Conservation (phyloP, 805 yeast species). For the Torulaspora microellipsoides region DNA sequence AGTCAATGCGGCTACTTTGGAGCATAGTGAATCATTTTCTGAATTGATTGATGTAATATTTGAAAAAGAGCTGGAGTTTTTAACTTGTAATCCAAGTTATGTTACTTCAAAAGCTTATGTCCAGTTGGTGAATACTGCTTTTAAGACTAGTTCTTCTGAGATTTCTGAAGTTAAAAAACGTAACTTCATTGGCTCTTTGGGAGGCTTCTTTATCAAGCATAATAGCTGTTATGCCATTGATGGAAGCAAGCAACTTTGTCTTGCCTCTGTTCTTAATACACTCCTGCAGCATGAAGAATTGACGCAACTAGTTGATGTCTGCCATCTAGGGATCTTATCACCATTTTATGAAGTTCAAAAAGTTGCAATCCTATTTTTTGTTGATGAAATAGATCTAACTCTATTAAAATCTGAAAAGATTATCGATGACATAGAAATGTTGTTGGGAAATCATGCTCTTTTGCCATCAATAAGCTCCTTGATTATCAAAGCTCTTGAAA, state of each 20-base stretch:
- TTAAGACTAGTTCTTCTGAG: constrained; percentile 5
- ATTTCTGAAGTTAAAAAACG: background rate
- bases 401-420: constrained; percentile 5
- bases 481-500: constrained; percentile 37
- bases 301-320: constrained; percentile 26
- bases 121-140: constrained; percentile 20
- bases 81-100: constrained; percentile 21
- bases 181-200: constrained; percentile 24
- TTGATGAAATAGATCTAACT: constrained; percentile 2
- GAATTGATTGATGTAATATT: constrained; percentile 2
- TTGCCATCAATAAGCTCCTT: constrained; percentile 45
- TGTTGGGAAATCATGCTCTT: constrained; percentile 25
- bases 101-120: constrained; percentile 36
- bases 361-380: constrained; percentile 37
- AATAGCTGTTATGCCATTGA: constrained; percentile 31
- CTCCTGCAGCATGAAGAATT: constrained; percentile 26
- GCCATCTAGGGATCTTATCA: constrained; percentile 38
- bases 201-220: constrained; percentile 37
- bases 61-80: constrained; percentile 1
- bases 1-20: background rate
- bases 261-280: constrained; percentile 33
- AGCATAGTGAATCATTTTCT: background rate
- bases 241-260: constrained; percentile 49
- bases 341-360: constrained; percentile 44
- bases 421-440: constrained; percentile 16